Percentiles rank a stretch among this genome's conserved stretches.
These are phyloP conservation scores for Phyllosticta citribraziliensis DNA, from an alignment of 2,329 filamentous ascomycete genomes.

Conservation along the genomic window DNA sequence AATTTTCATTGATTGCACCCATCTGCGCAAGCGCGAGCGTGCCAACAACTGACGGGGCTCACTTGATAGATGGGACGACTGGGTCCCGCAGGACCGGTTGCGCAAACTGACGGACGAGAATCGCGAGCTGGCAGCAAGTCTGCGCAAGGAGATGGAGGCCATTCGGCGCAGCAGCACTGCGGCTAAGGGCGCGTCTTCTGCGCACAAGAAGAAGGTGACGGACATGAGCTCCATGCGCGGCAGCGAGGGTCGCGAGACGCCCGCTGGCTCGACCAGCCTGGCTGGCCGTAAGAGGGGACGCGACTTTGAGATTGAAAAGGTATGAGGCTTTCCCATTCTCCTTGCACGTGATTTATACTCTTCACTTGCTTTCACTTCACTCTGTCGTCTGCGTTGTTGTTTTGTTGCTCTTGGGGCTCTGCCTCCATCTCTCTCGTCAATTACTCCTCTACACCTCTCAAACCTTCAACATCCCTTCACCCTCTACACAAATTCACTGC, in stretches of 20 bases:
- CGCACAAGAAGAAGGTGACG: constrained; percentile 46
- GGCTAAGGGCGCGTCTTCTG: constrained; percentile 30
- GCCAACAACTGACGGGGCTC: background rate
- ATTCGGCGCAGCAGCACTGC: constrained; percentile 37
- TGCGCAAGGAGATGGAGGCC: constrained; percentile 58
- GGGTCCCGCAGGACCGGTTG: constrained; percentile 88
- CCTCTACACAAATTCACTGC: background rate
- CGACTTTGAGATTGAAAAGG: constrained; percentile 76
- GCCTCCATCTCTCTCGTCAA: background rate
- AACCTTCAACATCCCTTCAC: background rate
- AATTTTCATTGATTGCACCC: background rate
- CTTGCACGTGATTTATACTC: background rate
- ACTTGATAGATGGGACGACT: constrained; percentile 76
- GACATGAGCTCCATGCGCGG: constrained; percentile 53
- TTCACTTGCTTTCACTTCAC: constrained; percentile 4
- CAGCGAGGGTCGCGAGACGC: constrained; percentile 66
- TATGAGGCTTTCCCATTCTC: constrained; percentile 28
- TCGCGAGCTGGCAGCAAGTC: constrained; percentile 70
- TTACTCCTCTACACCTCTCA: background rate
- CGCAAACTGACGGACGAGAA: constrained; percentile 94
- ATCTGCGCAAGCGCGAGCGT: background rate
- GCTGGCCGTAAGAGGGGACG: constrained; percentile 64
- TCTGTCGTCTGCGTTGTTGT: background rate
- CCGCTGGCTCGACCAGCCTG: constrained; percentile 46
- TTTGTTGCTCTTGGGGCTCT: background rate